A percentile compares a stretch with the other conserved stretches of the same genome.
Evolutionary conservation across 2,329 filamentous ascomycete species (phyloP).

Genomic region (Aspergillus sp.): DNA sequence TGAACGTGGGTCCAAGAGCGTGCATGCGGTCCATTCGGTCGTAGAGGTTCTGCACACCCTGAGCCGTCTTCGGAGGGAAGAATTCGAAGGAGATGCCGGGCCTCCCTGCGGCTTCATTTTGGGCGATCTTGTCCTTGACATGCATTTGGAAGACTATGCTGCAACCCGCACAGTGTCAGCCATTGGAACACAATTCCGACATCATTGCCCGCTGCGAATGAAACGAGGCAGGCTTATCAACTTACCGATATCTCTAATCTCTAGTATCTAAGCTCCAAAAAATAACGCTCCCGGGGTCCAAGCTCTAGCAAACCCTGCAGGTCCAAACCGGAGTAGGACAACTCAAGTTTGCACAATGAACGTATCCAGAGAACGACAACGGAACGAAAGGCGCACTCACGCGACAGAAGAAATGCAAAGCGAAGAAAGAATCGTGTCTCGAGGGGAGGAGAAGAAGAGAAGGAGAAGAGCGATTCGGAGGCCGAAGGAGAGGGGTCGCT

Average conservation of each 20-base stretch:
- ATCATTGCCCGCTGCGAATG: not conserved
- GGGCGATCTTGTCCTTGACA: conserved; percentile 82
- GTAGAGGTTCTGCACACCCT: conserved; percentile 96
- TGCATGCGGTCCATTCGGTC: conserved; percentile 99
- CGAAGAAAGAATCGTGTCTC: conserved; percentile 2
- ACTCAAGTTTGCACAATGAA: too few relatives aligned
- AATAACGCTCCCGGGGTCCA: not conserved
- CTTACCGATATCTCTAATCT: not conserved
- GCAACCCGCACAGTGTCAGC: not conserved
- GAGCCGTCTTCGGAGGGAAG: conserved; percentile 86
- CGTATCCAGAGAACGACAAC: too few relatives aligned
- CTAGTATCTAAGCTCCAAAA: not conserved
- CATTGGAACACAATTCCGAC: not conserved
- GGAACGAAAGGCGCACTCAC: not conserved
- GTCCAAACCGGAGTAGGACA: too few relatives aligned
- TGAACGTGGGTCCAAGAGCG: conserved; percentile 83
- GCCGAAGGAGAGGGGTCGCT: not conserved
- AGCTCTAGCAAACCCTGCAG: too few relatives aligned
- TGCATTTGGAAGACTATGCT: conserved; percentile 60
- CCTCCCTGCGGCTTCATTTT: conserved; percentile 67
- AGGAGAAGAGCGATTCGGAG: not conserved
- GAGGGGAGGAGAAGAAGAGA: conserved; percentile 2
- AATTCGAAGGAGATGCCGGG: conserved; percentile 98
- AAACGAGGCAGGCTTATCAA: too few relatives aligned
- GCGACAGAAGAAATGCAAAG: conserved; percentile 2